Percentiles rank a stretch among this genome's conserved stretches.
phyloP scores from a whole-genome alignment of 225 moss, liverwort and hornwort species.

The Bryum argenteum region DNA sequence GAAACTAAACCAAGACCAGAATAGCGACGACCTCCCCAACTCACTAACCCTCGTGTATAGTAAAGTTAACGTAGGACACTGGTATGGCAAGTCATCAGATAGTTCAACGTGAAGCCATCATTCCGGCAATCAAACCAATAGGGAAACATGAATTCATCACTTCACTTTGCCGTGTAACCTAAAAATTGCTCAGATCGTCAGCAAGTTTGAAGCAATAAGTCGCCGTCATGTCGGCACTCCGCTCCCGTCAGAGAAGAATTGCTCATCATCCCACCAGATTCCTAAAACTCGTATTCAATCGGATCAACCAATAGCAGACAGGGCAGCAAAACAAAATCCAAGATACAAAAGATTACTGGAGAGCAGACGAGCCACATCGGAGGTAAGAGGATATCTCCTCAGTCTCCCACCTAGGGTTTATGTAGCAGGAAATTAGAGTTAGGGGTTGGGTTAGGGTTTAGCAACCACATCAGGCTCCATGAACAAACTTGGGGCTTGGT shows the following conservation, averaged over 20 bases:
- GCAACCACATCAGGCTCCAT: neutral
- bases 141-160: neutral
- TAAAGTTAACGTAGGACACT: neutral
- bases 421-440: constrained; percentile 11
- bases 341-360: no score
- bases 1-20: no score
- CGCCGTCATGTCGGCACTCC: constrained; percentile 18
- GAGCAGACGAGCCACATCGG: no score
- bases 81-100: neutral
- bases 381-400: no score
- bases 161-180: neutral
- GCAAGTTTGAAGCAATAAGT: constrained; percentile 34
- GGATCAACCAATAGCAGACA: no score
- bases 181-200: neutral
- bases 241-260: neutral
- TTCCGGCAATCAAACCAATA: constrained; percentile 20
- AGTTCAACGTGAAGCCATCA: constrained; percentile 16
- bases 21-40: no score
- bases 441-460: neutral
- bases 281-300: neutral
- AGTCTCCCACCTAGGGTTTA: no score
- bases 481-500: no score
- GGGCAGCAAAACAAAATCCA: no score
- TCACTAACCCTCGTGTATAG: neutral
- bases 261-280: constrained; percentile 20